Base-by-base conservation (phyloP, 192 early-diverging fungal species). In the Anaeromyces robustus region DNA sequence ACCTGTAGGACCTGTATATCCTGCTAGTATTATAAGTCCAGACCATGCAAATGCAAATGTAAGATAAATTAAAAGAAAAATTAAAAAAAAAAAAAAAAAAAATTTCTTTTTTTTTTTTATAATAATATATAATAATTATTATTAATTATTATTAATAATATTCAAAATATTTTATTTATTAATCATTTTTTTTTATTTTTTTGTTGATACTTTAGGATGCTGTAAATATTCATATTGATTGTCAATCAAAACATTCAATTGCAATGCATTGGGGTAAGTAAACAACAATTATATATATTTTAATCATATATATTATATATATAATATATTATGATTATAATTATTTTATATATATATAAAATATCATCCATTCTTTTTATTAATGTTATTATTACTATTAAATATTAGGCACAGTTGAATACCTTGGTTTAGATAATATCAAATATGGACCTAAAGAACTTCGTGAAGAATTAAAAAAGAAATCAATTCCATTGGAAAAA, bases 1-100 rank as follows among this genome's bases (percentile, higher is more conserved):
- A 68, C 94, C 95, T 1, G 95, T 96, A 80, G 95, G 95, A 13
- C 94, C 95, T 91, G 89, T 79, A 88, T 87, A 28, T 94, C 30
- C 32, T 4, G 32, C 30, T 26, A 30, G 30, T 78, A 32, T 34
- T 78, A 32, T 78, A 19, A 34, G 32, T 34, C 32, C 78, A 22
- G 30, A 78, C 26, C 78, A 30, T 22, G 30, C 78, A 17, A 32
- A 32, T 78, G 78, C 78, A 4, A 30, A 78, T 78, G 77, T 78
- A 78, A 7, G 29, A 7, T 29, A 29, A 7, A 94, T 4, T 34
- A 7, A 4, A 34, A 7, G 5, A 4, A 34, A 34, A 4, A 34
- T 7, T 12, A 34, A 34, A 7, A 34, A 34, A 4, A 34, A 34
- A 4, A 12, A 34, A 34, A 34, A 34, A 34, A 34, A 34, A 34